A percentile compares a stretch with the other conserved stretches of the same genome.
phyloP scores from a whole-genome alignment of 768 basidiomycete species.

The Tulasnella sp. region DNA sequence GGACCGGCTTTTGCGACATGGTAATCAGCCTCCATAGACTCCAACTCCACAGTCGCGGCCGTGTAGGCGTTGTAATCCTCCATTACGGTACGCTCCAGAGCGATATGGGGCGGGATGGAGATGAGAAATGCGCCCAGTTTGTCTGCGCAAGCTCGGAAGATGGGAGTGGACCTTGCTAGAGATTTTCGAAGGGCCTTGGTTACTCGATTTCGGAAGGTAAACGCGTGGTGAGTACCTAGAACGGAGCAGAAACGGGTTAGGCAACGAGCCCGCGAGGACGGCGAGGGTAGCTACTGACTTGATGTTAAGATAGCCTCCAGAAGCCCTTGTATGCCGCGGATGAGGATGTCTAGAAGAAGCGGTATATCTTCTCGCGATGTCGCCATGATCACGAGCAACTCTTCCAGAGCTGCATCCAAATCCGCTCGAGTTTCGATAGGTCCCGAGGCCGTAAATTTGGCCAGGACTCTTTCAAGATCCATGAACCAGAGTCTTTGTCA shows the following conservation, averaged over 20 bases:
- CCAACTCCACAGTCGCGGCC: neutral
- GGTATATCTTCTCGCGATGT: neutral
- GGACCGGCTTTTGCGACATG: neutral
- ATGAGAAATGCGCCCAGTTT: neutral
- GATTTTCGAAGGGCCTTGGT: neutral
- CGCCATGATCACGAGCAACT: neutral
- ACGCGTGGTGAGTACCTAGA: neutral
- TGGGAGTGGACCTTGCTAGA: neutral
- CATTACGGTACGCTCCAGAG: neutral
- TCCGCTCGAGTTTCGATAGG: neutral
- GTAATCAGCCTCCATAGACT: neutral
- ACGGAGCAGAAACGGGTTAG: no score
- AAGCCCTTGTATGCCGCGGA: neutral
- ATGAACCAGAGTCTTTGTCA: no score
- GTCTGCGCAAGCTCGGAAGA: neutral
- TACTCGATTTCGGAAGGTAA: neutral
- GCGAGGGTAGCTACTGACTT: no score
- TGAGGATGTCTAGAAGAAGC: neutral
- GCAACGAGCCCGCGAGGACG: no score
- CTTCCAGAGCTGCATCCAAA: neutral
- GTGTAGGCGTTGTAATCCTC: neutral
- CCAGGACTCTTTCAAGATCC: no score
- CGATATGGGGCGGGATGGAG: neutral
- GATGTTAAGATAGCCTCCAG: neutral
- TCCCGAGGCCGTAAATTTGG: neutral